These are phyloP conservation scores for Vitis amurensis DNA, from an alignment of 164 flowering plant genomes.

Conservation along the genomic window DNA sequence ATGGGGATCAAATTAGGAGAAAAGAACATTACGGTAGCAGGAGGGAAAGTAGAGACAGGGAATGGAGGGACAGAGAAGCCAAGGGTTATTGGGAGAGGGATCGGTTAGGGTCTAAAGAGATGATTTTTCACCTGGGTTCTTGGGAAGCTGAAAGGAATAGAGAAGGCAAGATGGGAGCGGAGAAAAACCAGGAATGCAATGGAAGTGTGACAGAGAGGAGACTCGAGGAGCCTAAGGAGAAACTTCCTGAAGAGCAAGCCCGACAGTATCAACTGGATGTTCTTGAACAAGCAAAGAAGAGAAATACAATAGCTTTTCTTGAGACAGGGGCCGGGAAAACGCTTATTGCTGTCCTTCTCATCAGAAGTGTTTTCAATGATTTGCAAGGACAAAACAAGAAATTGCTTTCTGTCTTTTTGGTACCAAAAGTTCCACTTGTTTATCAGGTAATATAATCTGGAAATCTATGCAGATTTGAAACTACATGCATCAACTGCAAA, in stretches of 20 bases:
- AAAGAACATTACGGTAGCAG: constrained; percentile 40
- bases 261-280: constrained; percentile 93
- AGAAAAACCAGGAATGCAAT: constrained; percentile 32
- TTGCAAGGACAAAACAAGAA: constrained; percentile 68
- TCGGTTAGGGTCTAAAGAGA: constrained; percentile 50
- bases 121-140: constrained; percentile 62
- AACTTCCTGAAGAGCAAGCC: constrained; percentile 74
- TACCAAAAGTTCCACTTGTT: constrained; percentile 97
- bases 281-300: constrained; percentile 91
- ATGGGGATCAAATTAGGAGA: constrained; percentile 48
- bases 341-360: constrained; percentile 91
- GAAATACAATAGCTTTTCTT: constrained; percentile 95
- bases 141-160: constrained; percentile 63
- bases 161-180: constrained; percentile 40
- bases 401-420: constrained; percentile 89
- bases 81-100: constrained; percentile 98
- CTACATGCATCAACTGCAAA: not conserved
- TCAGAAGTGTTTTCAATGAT: constrained; percentile 58
- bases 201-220: constrained; percentile 40
- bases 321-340: constrained; percentile 99
- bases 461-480: not conserved
- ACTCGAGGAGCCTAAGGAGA: constrained; percentile 51
- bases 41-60: constrained; percentile 53
- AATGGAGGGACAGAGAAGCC: constrained; percentile 54
- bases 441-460: constrained; percentile 67